A percentile compares a stretch with the other conserved stretches of the same genome.
Conservation (phyloP, 1,284 basidiomycete genomes). For the Chondrostereum purpureum region DNA sequence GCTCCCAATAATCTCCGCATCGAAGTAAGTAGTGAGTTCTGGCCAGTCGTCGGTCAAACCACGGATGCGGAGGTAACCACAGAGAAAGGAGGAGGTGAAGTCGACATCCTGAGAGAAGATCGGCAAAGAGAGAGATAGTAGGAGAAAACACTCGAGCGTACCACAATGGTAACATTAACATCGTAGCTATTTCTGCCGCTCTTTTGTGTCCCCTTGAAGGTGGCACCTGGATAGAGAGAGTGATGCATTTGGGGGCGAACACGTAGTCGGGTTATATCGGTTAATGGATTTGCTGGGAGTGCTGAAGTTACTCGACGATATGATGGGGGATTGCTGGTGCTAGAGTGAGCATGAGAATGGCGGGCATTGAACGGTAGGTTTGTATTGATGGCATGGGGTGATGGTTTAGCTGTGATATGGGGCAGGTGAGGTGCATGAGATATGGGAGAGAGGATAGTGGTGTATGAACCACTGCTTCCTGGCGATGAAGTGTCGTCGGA, state of each 20-base stretch:
- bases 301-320: constrained; percentile 1
- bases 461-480: not conserved
- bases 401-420: not conserved
- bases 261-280: constrained; percentile 72
- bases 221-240: constrained; percentile 75
- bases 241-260: constrained; percentile 70
- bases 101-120: constrained; percentile 62
- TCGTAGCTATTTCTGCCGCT: constrained; percentile 82
- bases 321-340: not conserved
- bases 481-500: too few species aligned
- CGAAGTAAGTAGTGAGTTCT: constrained; percentile 88
- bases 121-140: constrained; percentile 6
- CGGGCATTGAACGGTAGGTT: not conserved
- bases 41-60: constrained; percentile 88
- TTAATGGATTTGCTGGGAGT: constrained; percentile 42
- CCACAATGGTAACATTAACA: constrained; percentile 75
- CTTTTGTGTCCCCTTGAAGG: constrained; percentile 77
- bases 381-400: constrained; percentile 1
- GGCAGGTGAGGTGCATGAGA: not conserved
- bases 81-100: constrained; percentile 71
- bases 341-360: not conserved
- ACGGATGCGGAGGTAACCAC: constrained; percentile 85
- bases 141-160: constrained; percentile 36
- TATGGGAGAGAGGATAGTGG: not conserved
- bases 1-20: constrained; percentile 87